These are phyloP conservation scores for Fusarium musae DNA, from an alignment of 2,329 filamentous ascomycete species.

Conservation along the genomic window DNA sequence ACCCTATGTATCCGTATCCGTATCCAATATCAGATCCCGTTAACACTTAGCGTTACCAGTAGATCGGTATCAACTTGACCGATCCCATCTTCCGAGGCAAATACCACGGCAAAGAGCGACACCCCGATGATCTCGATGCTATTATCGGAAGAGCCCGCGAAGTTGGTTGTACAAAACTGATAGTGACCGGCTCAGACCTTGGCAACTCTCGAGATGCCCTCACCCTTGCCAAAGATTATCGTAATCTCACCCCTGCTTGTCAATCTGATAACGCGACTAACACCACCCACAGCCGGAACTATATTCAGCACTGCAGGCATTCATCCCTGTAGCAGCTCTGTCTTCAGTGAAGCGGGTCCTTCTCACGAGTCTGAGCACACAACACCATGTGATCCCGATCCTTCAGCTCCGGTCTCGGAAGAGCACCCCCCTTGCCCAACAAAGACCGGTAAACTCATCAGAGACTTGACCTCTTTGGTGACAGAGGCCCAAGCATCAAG, in stretches of 20 bases:
- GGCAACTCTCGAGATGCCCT: slow-evolving; percentile 80
- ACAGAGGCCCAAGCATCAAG: slow-evolving; percentile 63
- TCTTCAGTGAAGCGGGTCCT: slow-evolving; percentile 71
- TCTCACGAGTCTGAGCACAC: slow-evolving; percentile 60
- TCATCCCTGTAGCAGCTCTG: slow-evolving; percentile 87
- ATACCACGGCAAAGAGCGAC: slow-evolving; percentile 82
- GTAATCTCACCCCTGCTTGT: slow-evolving; percentile 57
- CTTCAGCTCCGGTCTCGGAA: slow-evolving; percentile 59
- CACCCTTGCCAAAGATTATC: slow-evolving; percentile 76
- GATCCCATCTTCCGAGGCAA: slow-evolving; percentile 89
- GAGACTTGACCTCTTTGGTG: slow-evolving; percentile 73
- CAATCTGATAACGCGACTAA: slow-evolving; percentile 2
- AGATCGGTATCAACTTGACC: slow-evolving; percentile 95
- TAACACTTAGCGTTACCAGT: slow-evolving; percentile 38
- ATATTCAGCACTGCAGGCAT: slow-evolving; percentile 94
- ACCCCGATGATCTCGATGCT: slow-evolving; percentile 77
- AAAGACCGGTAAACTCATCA: slow-evolving; percentile 62
- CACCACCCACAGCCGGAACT: slow-evolving; percentile 68
- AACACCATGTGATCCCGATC: slow-evolving; percentile 65
- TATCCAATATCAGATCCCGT: slow-evolving; percentile 9
- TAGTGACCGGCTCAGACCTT: slow-evolving; percentile 92
- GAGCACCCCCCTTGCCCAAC: slow-evolving; percentile 58
- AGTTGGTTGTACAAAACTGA: slow-evolving; percentile 87
- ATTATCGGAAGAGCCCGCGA: slow-evolving; percentile 82
- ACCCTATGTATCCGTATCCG: background rate